A percentile compares a stretch with the other conserved stretches of the same genome.
phyloP scores from a whole-genome alignment of 1,284 basidiomycete genomes.

The Amylostereum areolatum region DNA sequence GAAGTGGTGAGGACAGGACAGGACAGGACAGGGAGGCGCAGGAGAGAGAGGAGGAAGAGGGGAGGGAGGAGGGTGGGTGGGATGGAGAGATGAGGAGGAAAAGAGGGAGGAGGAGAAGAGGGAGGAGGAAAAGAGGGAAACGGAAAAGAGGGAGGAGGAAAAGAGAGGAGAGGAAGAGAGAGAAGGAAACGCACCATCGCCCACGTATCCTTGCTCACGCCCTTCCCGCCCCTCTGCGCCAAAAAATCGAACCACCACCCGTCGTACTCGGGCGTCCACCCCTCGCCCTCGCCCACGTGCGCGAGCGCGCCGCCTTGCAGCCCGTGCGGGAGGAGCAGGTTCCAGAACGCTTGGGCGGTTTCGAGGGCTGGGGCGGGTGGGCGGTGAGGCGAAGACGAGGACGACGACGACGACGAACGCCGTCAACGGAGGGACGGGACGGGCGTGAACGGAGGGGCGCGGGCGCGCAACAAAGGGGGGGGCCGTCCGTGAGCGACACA shows the following conservation, averaged over 20 bases:
- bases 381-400: too few relatives aligned
- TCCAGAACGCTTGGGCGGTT: conserved; percentile 81
- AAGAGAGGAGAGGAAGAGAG: not conserved
- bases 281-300: conserved; percentile 37
- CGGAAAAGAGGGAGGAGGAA: conserved; percentile 1
- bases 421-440: too few relatives aligned
- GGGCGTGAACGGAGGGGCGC: too few relatives aligned
- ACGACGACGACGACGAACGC: too few relatives aligned
- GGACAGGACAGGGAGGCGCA: not conserved
- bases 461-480: too few relatives aligned
- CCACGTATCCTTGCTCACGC: conserved; percentile 95
- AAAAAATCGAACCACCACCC: conserved; percentile 86
- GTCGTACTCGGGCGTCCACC: conserved; percentile 66
- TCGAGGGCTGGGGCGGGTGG: too few relatives aligned
- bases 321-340: conserved; percentile 75
- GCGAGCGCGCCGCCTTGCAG: conserved; percentile 67
- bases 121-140: too few relatives aligned
- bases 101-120: too few relatives aligned
- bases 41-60: too few relatives aligned
- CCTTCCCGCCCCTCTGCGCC: conserved; percentile 64
- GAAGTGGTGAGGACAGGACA: not conserved
- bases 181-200: conserved; percentile 55
- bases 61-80: too few relatives aligned
- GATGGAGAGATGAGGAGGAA: too few relatives aligned
- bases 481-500: not conserved